Percentiles rank a stretch among this genome's conserved stretches.
These are phyloP conservation scores for Vachellia pachyceras DNA, from an alignment of 306 rosid genomes.

Conservation along the genomic window DNA sequence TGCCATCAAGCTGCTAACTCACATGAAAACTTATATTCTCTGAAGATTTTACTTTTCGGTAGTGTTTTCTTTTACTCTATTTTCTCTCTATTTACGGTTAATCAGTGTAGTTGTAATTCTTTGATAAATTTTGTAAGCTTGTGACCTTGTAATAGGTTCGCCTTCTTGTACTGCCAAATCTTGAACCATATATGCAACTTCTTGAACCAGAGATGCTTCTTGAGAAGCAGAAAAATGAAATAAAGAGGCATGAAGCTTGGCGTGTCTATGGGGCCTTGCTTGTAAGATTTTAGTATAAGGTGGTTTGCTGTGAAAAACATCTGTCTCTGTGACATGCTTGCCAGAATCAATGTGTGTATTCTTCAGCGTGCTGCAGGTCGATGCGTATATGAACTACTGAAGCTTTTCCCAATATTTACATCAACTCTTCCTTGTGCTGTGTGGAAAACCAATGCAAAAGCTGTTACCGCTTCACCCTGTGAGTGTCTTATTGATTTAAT, in stretches of 20 bases:
- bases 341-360: constrained; percentile 35
- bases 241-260: constrained; percentile 91
- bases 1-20: not conserved
- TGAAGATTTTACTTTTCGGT: not conserved
- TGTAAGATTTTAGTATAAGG: constrained; percentile 51
- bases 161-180: constrained; percentile 78
- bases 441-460: constrained; percentile 52
- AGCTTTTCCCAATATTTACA: constrained; percentile 50
- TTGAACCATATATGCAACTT: constrained; percentile 71
- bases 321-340: constrained; percentile 26
- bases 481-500: constrained; percentile 35
- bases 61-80: not conserved
- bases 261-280: constrained; percentile 83
- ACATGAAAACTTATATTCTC: not conserved
- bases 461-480: constrained; percentile 46
- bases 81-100: not conserved
- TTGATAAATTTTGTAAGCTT: constrained; percentile 24
- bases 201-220: constrained; percentile 87
- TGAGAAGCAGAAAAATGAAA: constrained; percentile 78
- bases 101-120: constrained; percentile 5
- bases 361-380: constrained; percentile 63
- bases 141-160: constrained; percentile 58
- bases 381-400: constrained; percentile 52
- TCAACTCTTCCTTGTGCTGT: constrained; percentile 45
- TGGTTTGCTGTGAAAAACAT: not conserved